Base-by-base conservation (phyloP, 2,329 filamentous ascomycete species). In the Trichoderma harzianum region DNA sequence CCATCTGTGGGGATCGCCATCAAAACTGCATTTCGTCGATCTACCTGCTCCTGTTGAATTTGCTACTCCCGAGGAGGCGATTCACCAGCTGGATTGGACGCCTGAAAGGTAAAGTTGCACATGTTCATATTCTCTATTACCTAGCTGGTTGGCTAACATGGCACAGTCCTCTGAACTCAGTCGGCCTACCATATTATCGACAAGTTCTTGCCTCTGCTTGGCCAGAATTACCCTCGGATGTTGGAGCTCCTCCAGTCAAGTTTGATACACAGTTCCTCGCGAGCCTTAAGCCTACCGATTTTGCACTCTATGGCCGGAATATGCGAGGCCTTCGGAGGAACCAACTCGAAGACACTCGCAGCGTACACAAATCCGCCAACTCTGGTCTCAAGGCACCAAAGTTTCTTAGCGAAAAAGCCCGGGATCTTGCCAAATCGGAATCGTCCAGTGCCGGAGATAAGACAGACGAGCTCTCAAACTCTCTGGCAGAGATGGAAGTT, bases 131-230 rank as follows among this genome's bases (percentile, higher is more conserved):
- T 24, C 11, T 24, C 12, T 24, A 8, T 14, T 12, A 12, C 6
- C 6, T 10, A 5, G n/a, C 8, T 14, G 11, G 11, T 34, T 26
- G 8, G 16, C 74, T 78, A 72, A 77, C 65, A 16, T 21, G 7
- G 7, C 28, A 7, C 30, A 93, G 91, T 6, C 94, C 96, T 0
- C 80, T 99, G 55, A 98, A 91, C 81, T 89, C 90, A 39, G 86
- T 98, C 66, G 97, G 96, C 12, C 92, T 99, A 88, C 95, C 96
- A 1, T 97, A 95, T 80, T 99, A 99, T 80, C 90, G 95, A 73
- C 95, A 98, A 73, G 86, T 88, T 16, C 86, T 99, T 12, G 86
- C 97, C 47, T 99, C 96, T 3, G 91, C 93, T 47, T 98, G 95
- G 94, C 94, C 96, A 72, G 93, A 95, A 78, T 86, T 95, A 76